phyloP scores from a whole-genome alignment of 106 monocot species.

The Dendrobium nobile region DNA sequence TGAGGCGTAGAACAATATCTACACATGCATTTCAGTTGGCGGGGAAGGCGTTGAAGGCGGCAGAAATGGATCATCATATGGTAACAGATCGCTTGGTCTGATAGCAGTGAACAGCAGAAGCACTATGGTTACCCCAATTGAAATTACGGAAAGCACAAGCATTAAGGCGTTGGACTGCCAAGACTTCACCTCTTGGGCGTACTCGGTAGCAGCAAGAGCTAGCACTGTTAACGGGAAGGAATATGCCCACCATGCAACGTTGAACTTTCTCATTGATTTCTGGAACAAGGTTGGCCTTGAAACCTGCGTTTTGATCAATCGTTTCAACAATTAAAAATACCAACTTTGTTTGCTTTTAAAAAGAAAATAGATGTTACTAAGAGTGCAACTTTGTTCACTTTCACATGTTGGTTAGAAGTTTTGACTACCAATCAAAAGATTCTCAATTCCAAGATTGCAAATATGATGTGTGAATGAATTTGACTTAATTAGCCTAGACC shows the following conservation, averaged over 20 bases:
- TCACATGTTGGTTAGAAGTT: too few relatives aligned
- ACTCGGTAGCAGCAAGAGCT: slow-evolving; percentile 8
- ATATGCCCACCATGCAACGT: slow-evolving; percentile 19
- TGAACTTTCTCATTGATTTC: slow-evolving; percentile 13
- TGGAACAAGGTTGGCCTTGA: slow-evolving; percentile 15
- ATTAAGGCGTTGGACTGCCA: background rate
- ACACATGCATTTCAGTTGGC: too few relatives aligned
- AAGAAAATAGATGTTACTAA: too few relatives aligned
- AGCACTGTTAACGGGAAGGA: slow-evolving; percentile 14
- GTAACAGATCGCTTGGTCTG: background rate
- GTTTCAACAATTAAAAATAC: too few relatives aligned
- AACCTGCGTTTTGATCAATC: background rate
- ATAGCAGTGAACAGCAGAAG: slow-evolving; percentile 10
- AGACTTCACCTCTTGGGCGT: slow-evolving; percentile 8
- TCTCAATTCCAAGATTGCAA: too few relatives aligned
- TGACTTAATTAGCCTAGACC: too few relatives aligned
- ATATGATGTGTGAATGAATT: too few relatives aligned
- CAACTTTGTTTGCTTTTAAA: too few relatives aligned
- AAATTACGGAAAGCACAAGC: slow-evolving; percentile 11
- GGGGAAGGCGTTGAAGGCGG: background rate
- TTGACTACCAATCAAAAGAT: too few relatives aligned
- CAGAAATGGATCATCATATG: slow-evolving; percentile 8
- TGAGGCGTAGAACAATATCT: too few relatives aligned
- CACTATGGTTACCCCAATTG: slow-evolving; percentile 7
- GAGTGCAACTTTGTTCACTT: too few relatives aligned